Conservation (phyloP, 2,329 filamentous ascomycete species). For the Pseudocercospora macadamiae region DNA sequence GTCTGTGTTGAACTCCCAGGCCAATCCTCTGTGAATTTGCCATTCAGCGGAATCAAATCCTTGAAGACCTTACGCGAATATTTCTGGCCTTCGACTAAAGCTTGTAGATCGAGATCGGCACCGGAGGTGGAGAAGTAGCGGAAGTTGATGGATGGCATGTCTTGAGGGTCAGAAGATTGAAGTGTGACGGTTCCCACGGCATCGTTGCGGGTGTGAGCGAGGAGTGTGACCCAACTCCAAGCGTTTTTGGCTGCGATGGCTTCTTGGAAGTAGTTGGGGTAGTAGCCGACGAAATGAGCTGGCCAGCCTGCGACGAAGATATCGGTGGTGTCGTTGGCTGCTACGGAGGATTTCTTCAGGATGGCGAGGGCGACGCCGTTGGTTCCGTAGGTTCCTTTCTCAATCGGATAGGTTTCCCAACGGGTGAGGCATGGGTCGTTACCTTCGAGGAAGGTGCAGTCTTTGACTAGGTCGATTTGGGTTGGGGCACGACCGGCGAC, state of each 20-base stretch:
- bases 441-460: conserved; percentile 39
- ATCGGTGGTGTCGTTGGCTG: conserved; percentile 52
- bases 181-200: conserved; percentile 62
- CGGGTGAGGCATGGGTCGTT: conserved; percentile 4
- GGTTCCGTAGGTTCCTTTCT: conserved; percentile 48
- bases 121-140: conserved; percentile 57
- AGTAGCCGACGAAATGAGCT: conserved; percentile 58
- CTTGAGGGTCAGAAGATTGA: conserved; percentile 63
- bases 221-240: conserved; percentile 59
- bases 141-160: conserved; percentile 64
- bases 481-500: conserved; percentile 47
- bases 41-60: conserved; percentile 45
- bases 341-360: conserved; percentile 42
- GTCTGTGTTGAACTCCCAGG: conserved; percentile 47
- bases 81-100: conserved; percentile 59
- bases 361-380: conserved; percentile 59
- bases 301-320: conserved; percentile 58
- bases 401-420: conserved; percentile 18
- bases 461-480: conserved; percentile 42
- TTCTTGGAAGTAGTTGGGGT: conserved; percentile 55
- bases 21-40: conserved; percentile 47
- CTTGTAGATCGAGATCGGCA: conserved; percentile 42
- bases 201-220: conserved; percentile 68
- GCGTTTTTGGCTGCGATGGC: conserved; percentile 47
- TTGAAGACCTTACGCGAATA: conserved; percentile 48